Percentiles rank a stretch among this genome's conserved stretches.
Conservation (phyloP, 768 basidiomycete species). For the Stropharia rugosoannulata region DNA sequence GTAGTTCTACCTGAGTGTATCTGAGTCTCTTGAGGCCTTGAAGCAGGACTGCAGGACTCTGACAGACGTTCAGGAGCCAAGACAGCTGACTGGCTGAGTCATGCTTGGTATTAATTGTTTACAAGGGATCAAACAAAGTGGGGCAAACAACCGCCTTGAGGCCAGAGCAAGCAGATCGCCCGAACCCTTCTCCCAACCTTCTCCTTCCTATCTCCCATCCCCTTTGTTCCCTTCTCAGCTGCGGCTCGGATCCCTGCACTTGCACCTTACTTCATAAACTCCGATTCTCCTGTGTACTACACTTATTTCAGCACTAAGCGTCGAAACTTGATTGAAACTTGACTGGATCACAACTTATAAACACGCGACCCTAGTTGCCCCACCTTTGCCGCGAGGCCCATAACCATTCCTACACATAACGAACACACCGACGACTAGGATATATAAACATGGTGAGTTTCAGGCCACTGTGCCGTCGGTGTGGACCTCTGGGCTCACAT, state of each 20-base stretch:
- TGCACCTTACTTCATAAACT: too few species aligned
- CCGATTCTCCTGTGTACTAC: too few species aligned
- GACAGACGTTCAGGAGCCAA: too few species aligned
- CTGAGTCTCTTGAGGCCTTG: too few species aligned
- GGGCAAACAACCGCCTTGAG: constrained; percentile 1
- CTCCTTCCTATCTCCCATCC: background rate
- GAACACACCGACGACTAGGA: too few species aligned
- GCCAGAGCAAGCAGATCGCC: background rate
- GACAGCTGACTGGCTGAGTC: background rate
- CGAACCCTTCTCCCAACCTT: background rate
- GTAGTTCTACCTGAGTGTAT: too few species aligned
- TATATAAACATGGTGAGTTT: background rate
- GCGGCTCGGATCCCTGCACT: too few species aligned
- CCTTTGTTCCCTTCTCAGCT: background rate
- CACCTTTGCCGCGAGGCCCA: too few species aligned
- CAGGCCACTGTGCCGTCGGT: background rate
- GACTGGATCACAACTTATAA: background rate
- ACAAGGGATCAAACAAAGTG: background rate
- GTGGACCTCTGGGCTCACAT: background rate
- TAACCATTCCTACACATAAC: too few species aligned
- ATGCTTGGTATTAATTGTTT: background rate
- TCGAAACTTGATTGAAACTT: too few species aligned
- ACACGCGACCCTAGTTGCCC: background rate
- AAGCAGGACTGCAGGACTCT: too few species aligned
- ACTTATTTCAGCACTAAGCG: too few species aligned